Evolutionary conservation across 306 rosid genomes (phyloP).

Genomic region (Mucuna pruriens): DNA sequence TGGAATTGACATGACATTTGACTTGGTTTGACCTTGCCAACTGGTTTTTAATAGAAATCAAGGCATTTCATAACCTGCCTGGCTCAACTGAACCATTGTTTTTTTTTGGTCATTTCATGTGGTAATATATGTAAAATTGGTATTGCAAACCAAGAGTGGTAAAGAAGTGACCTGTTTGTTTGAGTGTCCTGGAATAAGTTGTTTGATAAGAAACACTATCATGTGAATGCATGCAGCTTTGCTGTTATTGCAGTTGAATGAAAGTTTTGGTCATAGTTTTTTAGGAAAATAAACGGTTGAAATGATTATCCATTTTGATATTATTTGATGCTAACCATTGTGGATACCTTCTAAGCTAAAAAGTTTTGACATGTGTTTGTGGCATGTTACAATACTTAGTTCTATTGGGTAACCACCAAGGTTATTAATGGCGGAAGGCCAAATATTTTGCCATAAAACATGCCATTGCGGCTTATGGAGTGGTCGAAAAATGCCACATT

Average conservation of each 20-base stretch:
- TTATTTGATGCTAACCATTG: not conserved
- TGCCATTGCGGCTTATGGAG: no score
- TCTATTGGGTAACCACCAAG: not conserved
- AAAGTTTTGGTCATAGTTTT: not conserved
- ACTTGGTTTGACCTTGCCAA: not conserved
- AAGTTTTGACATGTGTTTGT: not conserved
- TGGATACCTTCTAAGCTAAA: not conserved
- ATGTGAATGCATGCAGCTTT: not conserved
- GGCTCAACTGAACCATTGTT: not conserved
- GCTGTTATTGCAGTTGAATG: not conserved
- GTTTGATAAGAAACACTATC: not conserved
- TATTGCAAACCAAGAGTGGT: not conserved
- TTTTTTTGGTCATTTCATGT: not conserved
- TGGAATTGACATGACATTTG: not conserved
- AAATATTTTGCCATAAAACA: no score
- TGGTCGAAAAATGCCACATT: no score
- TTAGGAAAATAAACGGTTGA: not conserved
- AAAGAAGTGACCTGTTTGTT: not conserved
- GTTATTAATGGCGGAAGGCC: no score
- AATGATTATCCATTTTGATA: not conserved
- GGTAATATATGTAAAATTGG: not conserved
- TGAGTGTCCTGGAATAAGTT: not conserved
- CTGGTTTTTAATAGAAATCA: not conserved
- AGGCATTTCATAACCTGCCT: not conserved
- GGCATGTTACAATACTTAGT: not conserved